These are phyloP conservation scores for Phyllosticta capitalensis DNA, from an alignment of 2,329 filamentous ascomycete species.

Conservation along the genomic window DNA sequence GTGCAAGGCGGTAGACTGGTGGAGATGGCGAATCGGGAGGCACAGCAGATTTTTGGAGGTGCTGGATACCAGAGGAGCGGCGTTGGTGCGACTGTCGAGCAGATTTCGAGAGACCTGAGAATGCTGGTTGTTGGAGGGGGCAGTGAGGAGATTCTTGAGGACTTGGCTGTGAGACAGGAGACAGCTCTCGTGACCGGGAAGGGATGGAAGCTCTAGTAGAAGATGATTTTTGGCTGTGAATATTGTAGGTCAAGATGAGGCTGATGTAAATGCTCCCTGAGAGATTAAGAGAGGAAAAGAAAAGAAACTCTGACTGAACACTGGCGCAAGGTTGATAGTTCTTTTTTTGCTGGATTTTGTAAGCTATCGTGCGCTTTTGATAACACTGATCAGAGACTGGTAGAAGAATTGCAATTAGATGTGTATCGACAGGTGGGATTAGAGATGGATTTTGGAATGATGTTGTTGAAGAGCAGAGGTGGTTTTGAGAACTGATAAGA, in stretches of 20 bases:
- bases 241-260: too few relatives aligned
- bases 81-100: conserved; percentile 41
- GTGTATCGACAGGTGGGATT: too few relatives aligned
- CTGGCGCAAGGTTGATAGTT: too few relatives aligned
- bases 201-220: conserved; percentile 34
- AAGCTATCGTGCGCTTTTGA: too few relatives aligned
- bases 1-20: conserved; percentile 42
- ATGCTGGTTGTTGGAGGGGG: conserved; percentile 41
- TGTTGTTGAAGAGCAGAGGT: neutral
- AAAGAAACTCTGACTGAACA: too few relatives aligned
- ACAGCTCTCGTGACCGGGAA: conserved; percentile 28
- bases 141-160: conserved; percentile 46
- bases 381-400: too few relatives aligned
- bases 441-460: too few relatives aligned
- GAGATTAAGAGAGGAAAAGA: too few relatives aligned
- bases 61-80: conserved; percentile 42
- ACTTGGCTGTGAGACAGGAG: conserved; percentile 44
- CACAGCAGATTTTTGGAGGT: conserved; percentile 47
- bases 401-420: too few relatives aligned
- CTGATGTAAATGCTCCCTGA: too few relatives aligned
- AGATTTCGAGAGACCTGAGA: conserved; percentile 44
- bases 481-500: neutral
- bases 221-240: neutral
- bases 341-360: too few relatives aligned
- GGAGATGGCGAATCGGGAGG: conserved; percentile 43